A percentile compares a stretch with the other conserved stretches of the same genome.
These are phyloP conservation scores for Amanita jacksonii DNA, from an alignment of 768 basidiomycete species.

Conservation along the genomic window DNA sequence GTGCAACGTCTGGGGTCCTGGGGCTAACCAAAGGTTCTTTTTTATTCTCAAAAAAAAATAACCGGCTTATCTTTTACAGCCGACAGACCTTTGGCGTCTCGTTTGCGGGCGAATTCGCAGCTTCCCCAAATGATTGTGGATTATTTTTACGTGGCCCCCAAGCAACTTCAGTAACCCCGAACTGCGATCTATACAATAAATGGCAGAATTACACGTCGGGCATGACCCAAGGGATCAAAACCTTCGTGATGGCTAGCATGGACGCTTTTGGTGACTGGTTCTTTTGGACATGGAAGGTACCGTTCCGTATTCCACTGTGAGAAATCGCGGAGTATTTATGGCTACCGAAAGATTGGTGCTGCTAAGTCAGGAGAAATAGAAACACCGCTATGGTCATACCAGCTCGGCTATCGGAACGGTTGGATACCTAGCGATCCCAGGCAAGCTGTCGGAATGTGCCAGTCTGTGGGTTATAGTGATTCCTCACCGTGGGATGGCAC, in stretches of 20 bases:
- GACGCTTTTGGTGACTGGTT: constrained; percentile 34
- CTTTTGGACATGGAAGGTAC: constrained; percentile 40
- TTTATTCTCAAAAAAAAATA: constrained; percentile 12
- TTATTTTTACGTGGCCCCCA: constrained; percentile 20
- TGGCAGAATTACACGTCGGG: constrained; percentile 45
- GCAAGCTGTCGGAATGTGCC: constrained; percentile 49
- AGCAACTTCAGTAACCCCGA: constrained; percentile 28
- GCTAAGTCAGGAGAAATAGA: constrained; percentile 32
- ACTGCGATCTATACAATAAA: constrained; percentile 30
- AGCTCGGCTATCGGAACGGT: constrained; percentile 48
- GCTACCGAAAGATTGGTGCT: constrained; percentile 26
- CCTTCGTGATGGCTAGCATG: constrained; percentile 48
- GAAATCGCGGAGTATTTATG: no score
- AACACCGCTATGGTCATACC: constrained; percentile 33
- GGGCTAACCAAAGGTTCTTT: constrained; percentile 37
- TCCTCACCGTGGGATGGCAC: constrained; percentile 26
- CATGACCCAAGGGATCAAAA: constrained; percentile 29
- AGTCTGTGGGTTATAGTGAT: constrained; percentile 33
- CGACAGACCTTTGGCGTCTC: constrained; percentile 54
- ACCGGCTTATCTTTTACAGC: constrained; percentile 17
- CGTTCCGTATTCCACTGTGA: not conserved
- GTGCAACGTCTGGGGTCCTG: constrained; percentile 49
- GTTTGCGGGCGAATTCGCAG: constrained; percentile 69
- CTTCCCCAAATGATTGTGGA: constrained; percentile 56
- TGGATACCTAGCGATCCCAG: constrained; percentile 76